Percentiles rank a stretch among this genome's conserved stretches.
Conservation (phyloP, 495 filamentous ascomycete genomes). For the Margaritispora aquatica region DNA sequence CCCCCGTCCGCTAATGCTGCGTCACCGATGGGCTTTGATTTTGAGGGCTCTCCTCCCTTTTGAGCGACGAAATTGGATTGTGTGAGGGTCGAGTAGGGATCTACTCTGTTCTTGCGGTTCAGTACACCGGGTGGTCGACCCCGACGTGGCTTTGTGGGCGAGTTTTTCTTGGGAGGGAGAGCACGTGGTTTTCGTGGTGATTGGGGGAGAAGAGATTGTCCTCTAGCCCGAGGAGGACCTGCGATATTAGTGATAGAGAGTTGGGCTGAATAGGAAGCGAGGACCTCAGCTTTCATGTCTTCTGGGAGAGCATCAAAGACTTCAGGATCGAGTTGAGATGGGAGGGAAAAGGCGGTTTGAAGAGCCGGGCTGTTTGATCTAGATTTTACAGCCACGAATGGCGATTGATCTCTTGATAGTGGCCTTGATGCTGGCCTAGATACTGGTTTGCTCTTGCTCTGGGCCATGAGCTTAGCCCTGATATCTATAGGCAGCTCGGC, state of each 20-base stretch:
- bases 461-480: conserved; percentile 57
- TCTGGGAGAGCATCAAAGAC: conserved; percentile 72
- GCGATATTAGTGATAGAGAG: conserved; percentile 1
- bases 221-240: conserved; percentile 10
- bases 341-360: conserved; percentile 2
- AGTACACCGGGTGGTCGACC: conserved; percentile 30
- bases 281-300: conserved; percentile 74
- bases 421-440: conserved; percentile 16
- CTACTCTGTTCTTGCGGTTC: conserved; percentile 29
- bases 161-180: conserved; percentile 41
- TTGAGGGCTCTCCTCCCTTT: conserved; percentile 10
- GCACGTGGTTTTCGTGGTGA: conserved; percentile 50
- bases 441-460: conserved; percentile 23
- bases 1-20: background rate
- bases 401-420: conserved; percentile 3
- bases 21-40: background rate
- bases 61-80: conserved; percentile 60
- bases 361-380: conserved; percentile 9
- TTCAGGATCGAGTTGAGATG: conserved; percentile 59
- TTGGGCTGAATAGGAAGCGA: conserved; percentile 52
- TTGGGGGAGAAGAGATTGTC: conserved; percentile 44
- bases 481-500: conserved; percentile 77
- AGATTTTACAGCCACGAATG: conserved; percentile 7
- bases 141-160: conserved; percentile 55
- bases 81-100: conserved; percentile 44